Evolutionary conservation across 2,329 filamentous ascomycete genomes (phyloP).

Genomic region (Ascochyta viciae-villosae): DNA sequence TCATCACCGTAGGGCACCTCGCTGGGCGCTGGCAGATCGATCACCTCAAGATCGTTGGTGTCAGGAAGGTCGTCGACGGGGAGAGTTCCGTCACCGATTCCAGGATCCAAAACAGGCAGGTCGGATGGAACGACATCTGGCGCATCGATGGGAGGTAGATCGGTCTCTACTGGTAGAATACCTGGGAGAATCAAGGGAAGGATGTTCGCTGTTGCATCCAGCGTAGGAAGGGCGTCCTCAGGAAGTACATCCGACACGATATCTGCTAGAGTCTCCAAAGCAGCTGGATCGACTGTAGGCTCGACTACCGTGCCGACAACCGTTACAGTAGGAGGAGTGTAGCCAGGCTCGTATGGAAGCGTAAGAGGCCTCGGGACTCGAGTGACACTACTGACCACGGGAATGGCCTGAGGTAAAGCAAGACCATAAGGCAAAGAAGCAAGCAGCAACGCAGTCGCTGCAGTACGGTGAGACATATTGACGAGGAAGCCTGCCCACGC

Average conservation of each 20-base stretch:
- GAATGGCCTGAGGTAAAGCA: constrained; percentile 18
- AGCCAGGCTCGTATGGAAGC: constrained; percentile 7
- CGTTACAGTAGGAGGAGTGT: neutral
- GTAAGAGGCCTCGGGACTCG: constrained; percentile 6
- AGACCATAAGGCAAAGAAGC: constrained; percentile 23
- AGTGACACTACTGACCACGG: neutral
- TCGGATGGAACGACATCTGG: neutral
- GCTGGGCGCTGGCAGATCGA: constrained; percentile 11
- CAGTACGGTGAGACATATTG: constrained; percentile 24
- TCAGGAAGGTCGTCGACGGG: neutral
- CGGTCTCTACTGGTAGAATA: constrained; percentile 1
- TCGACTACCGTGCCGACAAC: constrained; percentile 13
- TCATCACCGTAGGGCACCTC: neutral
- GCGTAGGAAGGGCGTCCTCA: neutral
- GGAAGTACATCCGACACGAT: neutral
- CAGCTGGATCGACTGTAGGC: neutral
- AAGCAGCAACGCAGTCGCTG: constrained; percentile 25
- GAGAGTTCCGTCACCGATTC: neutral
- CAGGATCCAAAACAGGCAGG: neutral
- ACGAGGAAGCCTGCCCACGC: constrained; percentile 22
- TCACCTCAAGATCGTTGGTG: constrained; percentile 10
- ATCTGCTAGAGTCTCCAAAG: constrained; percentile 7
- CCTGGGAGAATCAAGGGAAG: constrained; percentile 9
- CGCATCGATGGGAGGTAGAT: neutral
- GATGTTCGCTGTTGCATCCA: constrained; percentile 2